Conservation (phyloP, 2,329 filamentous ascomycete genomes). For the Colletotrichum orbiculare region DNA sequence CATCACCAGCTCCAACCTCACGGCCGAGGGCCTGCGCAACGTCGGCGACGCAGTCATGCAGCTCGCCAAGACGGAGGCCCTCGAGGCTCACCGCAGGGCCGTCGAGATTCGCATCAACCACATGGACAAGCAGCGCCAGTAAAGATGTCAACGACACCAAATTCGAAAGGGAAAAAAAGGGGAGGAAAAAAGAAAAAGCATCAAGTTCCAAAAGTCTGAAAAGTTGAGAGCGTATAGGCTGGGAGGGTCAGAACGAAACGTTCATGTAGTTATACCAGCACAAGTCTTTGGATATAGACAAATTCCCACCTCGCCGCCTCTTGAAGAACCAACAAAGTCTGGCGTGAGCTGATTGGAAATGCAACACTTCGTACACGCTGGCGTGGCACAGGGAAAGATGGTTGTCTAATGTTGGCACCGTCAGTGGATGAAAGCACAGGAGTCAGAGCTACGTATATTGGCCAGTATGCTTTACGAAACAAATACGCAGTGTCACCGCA, state of each 20-base stretch:
- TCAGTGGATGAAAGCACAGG: no score
- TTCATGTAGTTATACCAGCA: slow-evolving; percentile 33
- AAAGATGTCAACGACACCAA: background rate
- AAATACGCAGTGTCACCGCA: no score
- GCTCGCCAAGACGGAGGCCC: slow-evolving; percentile 90
- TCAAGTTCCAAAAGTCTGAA: background rate
- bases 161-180: no score
- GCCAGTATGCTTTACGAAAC: no score
- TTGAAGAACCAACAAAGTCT: no score
- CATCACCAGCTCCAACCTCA: slow-evolving; percentile 94
- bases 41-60: slow-evolving; percentile 94
- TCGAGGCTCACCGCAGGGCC: slow-evolving; percentile 92
- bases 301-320: background rate
- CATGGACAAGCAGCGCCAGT: slow-evolving; percentile 46
- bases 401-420: no score
- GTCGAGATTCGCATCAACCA: slow-evolving; percentile 82
- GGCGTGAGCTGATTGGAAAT: background rate
- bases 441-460: no score
- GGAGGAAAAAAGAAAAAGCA: no score
- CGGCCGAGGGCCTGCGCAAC: slow-evolving; percentile 83
- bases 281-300: slow-evolving; percentile 16
- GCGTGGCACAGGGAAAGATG: no score
- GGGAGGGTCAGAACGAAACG: slow-evolving; percentile 3
- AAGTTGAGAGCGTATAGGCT: background rate
- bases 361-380: background rate